Base-by-base conservation (phyloP, 73 alveolate species). In the Tetrahymena borealis region DNA sequence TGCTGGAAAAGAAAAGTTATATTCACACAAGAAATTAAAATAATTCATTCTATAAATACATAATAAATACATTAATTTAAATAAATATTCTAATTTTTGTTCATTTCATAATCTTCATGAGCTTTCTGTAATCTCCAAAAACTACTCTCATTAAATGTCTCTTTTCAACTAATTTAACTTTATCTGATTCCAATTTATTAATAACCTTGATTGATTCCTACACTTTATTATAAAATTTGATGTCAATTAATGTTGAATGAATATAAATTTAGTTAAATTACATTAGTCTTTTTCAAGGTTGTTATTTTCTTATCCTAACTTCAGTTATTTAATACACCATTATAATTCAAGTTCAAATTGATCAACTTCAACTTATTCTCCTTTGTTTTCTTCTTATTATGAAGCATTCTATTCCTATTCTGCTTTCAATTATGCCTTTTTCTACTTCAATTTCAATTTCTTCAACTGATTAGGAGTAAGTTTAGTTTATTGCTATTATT, bases 121-220 rank as follows among this genome's bases (percentile, higher is more conserved):
- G 37, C 41, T 93, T 93, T 93, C 95, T 93, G 38, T 93, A 93
- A 28, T 93, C 95, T 85, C 93, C 95, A 78, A 93, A 93, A n/a
- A 85, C 39, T 0, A 40, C 43, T 85, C 91, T 93, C 95, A 85
- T 93, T 13, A 90, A 28, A 38, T 79, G 78, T 93, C 95, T 93
- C 91, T 93, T 93, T 41, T 79, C 91, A 20, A 93, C 91, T 38
- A 93, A 20, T 38, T 90, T 91, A 10, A 79, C 93, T 32, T 38
- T 18, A 31, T 79, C 91, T 20, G 90, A 38, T 33, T 93, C 95
- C 38, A 93, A 93, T 85, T 79, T 40, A 37, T 33, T 90, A 79
- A 93, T 93, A 60, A 79, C 78, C 39, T 85, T 40, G 39, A 20
- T 38, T 32, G 95, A 93, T 40, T 60, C 91, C 91, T 85, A 28